These are phyloP conservation scores for Stagonosporopsis cucurbitacearum DNA, from an alignment of 2,329 filamentous ascomycete species.

Conservation along the genomic window DNA sequence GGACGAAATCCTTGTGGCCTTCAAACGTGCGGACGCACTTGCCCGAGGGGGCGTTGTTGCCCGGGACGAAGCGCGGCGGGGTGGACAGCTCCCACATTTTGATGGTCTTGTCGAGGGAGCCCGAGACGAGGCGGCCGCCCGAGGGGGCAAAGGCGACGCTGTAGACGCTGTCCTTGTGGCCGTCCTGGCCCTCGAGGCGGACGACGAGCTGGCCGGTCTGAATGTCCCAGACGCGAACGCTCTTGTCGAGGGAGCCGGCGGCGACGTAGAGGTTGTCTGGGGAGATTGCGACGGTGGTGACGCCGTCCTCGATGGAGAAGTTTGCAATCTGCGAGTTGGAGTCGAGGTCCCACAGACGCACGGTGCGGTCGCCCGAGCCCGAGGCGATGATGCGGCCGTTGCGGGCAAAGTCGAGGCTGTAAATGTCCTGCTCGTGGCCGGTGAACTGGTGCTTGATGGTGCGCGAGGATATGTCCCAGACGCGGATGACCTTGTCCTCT, in stretches of 20 bases:
- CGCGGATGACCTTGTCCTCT: slow-evolving; percentile 95
- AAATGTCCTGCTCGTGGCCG: slow-evolving; percentile 99
- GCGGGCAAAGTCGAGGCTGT: slow-evolving; percentile 91
- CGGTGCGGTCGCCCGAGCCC: slow-evolving; percentile 91
- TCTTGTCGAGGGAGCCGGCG: slow-evolving; percentile 95
- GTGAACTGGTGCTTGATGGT: slow-evolving; percentile 90
- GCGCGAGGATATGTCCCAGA: slow-evolving; percentile 89
- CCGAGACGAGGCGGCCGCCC: slow-evolving; percentile 90
- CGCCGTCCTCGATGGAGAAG: slow-evolving; percentile 92
- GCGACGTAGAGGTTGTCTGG: slow-evolving; percentile 94
- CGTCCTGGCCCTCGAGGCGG: slow-evolving; percentile 88
- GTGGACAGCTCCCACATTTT: slow-evolving; percentile 97
- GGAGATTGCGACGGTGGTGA: slow-evolving; percentile 96
- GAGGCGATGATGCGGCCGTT: slow-evolving; percentile 95
- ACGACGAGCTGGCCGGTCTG: slow-evolving; percentile 85
- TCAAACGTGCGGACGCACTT: slow-evolving; percentile 97
- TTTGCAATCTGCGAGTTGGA: slow-evolving; percentile 81
- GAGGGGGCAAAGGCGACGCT: slow-evolving; percentile 95
- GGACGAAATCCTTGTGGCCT: slow-evolving; percentile 97
- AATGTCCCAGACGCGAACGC: slow-evolving; percentile 96
- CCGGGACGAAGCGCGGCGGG: slow-evolving; percentile 69
- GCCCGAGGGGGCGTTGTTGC: slow-evolving; percentile 77
- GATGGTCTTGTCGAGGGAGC: slow-evolving; percentile 96
- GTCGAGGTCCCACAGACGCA: slow-evolving; percentile 95
- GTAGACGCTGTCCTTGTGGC: slow-evolving; percentile 97